phyloP scores from a whole-genome alignment of 2,329 filamentous ascomycete species.

The Colletotrichum sansevieriae region DNA sequence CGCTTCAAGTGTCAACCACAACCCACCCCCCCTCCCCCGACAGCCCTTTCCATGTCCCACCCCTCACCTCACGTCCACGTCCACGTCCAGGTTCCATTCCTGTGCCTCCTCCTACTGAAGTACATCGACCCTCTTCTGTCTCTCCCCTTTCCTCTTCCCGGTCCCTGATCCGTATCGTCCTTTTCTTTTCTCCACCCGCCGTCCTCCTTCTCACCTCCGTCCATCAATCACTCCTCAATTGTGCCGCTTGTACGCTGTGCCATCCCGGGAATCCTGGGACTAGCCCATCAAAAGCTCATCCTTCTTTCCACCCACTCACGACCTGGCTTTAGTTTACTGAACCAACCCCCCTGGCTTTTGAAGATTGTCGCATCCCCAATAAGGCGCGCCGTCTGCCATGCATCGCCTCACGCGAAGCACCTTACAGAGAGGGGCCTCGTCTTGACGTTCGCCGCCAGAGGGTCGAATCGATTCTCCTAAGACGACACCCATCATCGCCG shows the following conservation, averaged over 20 bases:
- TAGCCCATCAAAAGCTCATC: constrained; percentile 25
- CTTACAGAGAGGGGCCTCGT: constrained; percentile 8
- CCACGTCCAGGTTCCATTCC: background rate
- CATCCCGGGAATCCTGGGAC: constrained; percentile 30
- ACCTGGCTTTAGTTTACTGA: background rate
- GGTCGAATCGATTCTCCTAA: constrained; percentile 28
- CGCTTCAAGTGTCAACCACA: background rate
- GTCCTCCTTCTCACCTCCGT: constrained; percentile 19
- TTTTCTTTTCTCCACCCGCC: constrained; percentile 1
- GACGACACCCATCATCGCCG: constrained; percentile 31
- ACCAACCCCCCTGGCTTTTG: constrained; percentile 25
- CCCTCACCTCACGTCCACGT: too few relatives aligned
- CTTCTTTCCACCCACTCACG: constrained; percentile 2
- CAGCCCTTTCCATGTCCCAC: background rate
- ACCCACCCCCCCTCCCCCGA: background rate
- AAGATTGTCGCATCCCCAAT: constrained; percentile 35
- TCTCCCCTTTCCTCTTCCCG: constrained; percentile 20
- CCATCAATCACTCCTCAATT: constrained; percentile 10
- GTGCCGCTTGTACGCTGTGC: constrained; percentile 9
- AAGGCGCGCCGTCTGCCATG: constrained; percentile 25
- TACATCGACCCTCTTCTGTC: background rate
- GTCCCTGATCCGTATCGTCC: constrained; percentile 21
- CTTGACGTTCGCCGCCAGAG: constrained; percentile 18
- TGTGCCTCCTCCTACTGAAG: constrained; percentile 5
- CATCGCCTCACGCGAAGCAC: constrained; percentile 36